Evolutionary conservation across 257 asterid genomes (phyloP).

Genomic region (Ligustrum vulgare): DNA sequence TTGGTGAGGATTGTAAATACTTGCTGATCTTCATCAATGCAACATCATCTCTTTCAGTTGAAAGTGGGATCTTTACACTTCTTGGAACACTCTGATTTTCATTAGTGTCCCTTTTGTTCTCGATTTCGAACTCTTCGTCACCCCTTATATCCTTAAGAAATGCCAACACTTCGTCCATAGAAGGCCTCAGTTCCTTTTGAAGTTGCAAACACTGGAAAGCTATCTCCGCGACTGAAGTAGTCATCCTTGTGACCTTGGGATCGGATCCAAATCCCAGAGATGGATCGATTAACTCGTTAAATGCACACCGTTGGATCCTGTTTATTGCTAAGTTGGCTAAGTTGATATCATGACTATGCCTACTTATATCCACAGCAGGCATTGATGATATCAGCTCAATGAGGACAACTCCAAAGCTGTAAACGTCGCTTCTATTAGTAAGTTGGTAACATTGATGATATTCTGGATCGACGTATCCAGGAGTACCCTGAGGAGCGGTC

Average conservation of each 20-base stretch:
- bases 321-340: constrained; percentile 47
- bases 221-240: constrained; percentile 47
- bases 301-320: constrained; percentile 37
- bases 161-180: constrained; percentile 50
- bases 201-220: constrained; percentile 53
- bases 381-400: constrained; percentile 57
- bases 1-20: constrained; percentile 32
- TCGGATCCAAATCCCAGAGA: constrained; percentile 43
- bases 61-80: constrained; percentile 6
- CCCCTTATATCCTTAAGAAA: constrained; percentile 31
- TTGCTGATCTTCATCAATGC: constrained; percentile 29
- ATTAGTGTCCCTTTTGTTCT: constrained; percentile 14
- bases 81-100: neutral
- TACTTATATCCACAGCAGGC: constrained; percentile 52
- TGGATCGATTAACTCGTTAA: constrained; percentile 45
- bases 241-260: constrained; percentile 39
- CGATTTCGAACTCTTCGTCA: constrained; percentile 3
- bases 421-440: constrained; percentile 50
- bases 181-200: constrained; percentile 53
- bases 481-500: constrained; percentile 64
- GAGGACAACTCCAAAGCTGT: constrained; percentile 63
- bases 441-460: constrained; percentile 51
- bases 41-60: constrained; percentile 41
- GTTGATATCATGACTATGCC: constrained; percentile 47
- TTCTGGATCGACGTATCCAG: constrained; percentile 58